Base-by-base conservation (phyloP, 139 green algal species). In the Picochlorum sp. region DNA sequence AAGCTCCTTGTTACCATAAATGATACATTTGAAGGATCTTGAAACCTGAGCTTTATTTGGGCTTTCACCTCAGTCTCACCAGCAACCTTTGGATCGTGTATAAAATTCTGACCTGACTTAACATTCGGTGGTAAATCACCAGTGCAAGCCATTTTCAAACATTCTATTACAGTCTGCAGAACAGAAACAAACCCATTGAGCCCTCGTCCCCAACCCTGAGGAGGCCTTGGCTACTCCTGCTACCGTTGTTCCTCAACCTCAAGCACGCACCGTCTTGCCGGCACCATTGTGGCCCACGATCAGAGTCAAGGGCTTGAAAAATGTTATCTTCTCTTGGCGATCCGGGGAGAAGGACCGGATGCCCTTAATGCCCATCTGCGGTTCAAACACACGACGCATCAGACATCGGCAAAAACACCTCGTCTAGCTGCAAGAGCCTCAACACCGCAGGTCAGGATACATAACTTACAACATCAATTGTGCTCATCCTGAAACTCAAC, bases 91-190 rank as follows among this genome's bases (percentile, higher is more conserved):
- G 87, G 87, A 54, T 95, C 91, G 65, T 96, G 88, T 20, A 98
- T 83, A 69, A 97, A 98, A 63, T 65, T 83, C 61, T 96, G 81
- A 0, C 91, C 89, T 20, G 62, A 77, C 13, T 78, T 72, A 1
- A 79, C 84, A 76, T 96, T 97, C 32, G 93, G 93, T 12, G 93
- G 93, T 55, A 99, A 73, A 60, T 92, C 84, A 3, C 93, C 93
- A 5, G 93, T 97, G 62, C 77, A 91, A 1, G 88, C 90, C 67
- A 91, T 81, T 56, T 94, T 94, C 22, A 99, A 70, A 68, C 88
- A 97, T 70, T 99, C 93, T 32, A 99, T 99, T n/a, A 99, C 80
- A 2, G 93, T 99, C 90, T 97, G 82, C n/a, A 36, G 10, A 7
- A 13, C 0, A 39, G 22, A 56, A 36, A 28, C 36, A 25, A 0